Evolutionary conservation across 1,284 basidiomycete species (phyloP).

Genomic region (Peniophora sp.): DNA sequence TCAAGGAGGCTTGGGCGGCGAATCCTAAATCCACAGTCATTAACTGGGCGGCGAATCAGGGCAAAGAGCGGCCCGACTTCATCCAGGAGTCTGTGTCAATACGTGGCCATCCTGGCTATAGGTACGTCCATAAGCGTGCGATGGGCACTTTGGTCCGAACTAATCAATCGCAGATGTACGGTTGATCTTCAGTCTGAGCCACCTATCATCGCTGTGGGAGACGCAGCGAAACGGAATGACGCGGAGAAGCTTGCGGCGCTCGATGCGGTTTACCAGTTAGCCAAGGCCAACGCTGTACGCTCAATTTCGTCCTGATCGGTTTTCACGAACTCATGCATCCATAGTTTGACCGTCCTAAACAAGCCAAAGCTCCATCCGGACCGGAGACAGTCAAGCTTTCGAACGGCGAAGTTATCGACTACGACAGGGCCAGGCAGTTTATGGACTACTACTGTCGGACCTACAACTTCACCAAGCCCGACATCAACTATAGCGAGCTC

Average conservation of each 20-base stretch:
- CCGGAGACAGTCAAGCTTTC: conserved; percentile 32
- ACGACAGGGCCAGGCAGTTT: conserved; percentile 80
- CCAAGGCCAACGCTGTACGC: conserved; percentile 41
- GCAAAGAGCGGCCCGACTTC: conserved; percentile 11
- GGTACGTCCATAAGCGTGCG: conserved; percentile 8
- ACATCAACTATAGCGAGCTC: conserved; percentile 49
- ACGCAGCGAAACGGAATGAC: conserved; percentile 57
- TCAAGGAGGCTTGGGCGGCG: conserved; percentile 24
- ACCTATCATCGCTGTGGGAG: conserved; percentile 49
- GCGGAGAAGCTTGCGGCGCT: conserved; percentile 75
- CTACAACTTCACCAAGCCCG: conserved; percentile 78
- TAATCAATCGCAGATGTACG: conserved; percentile 14
- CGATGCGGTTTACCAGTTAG: conserved; percentile 64
- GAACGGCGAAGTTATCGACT: conserved; percentile 60
- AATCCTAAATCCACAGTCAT: conserved; percentile 40
- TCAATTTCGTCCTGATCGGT: not conserved
- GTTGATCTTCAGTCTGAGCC: conserved; percentile 33
- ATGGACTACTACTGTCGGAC: conserved; percentile 93
- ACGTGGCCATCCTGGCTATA: conserved; percentile 11
- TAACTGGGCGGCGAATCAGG: conserved; percentile 21
- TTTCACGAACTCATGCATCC: not conserved
- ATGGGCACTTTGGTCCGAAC: not conserved
- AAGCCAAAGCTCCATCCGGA: conserved; percentile 6
- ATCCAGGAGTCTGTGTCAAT: conserved; percentile 12
- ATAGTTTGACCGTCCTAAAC: conserved; percentile 7